These are phyloP conservation scores for Nitzschia palea DNA, from an alignment of 108 stramenopile species.

Conservation along the genomic window DNA sequence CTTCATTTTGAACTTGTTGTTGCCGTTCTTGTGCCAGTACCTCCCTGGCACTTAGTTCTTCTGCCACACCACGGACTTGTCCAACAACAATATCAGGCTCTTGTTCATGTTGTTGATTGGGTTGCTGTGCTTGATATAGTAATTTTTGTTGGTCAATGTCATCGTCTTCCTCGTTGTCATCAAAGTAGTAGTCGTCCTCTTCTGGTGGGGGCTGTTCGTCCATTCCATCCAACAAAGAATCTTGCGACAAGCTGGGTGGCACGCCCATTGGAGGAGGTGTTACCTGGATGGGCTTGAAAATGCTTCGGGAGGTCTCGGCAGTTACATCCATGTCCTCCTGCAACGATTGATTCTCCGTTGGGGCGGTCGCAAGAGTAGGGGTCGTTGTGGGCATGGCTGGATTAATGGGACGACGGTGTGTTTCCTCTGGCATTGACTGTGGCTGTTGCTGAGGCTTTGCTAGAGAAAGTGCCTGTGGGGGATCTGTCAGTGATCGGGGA, in stretches of 20 bases:
- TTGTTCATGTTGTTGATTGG: too few relatives aligned
- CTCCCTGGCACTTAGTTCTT: too few relatives aligned
- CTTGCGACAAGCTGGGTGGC: slow-evolving; percentile 7
- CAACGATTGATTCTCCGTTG: too few relatives aligned
- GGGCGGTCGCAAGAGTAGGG: too few relatives aligned
- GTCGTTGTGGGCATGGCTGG: too few relatives aligned
- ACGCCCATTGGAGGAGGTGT: background rate
- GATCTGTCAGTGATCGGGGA: background rate
- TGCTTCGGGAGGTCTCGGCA: background rate
- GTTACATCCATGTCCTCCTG: background rate
- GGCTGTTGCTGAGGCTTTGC: background rate
- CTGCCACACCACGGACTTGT: too few relatives aligned
- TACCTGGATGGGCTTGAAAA: slow-evolving; percentile 1
- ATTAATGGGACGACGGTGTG: background rate
- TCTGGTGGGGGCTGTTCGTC: background rate
- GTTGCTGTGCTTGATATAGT: too few relatives aligned
- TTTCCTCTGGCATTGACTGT: background rate
- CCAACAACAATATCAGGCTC: too few relatives aligned
- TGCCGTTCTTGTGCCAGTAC: too few relatives aligned
- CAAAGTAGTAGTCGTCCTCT: background rate
- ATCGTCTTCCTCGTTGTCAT: background rate
- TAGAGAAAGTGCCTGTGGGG: background rate
- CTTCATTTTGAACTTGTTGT: too few relatives aligned
- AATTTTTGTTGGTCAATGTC: too few relatives aligned
- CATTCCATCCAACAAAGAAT: slow-evolving; percentile 14